phyloP scores from a whole-genome alignment of 2,329 filamentous ascomycete species.

The Claviceps lovelessii region DNA sequence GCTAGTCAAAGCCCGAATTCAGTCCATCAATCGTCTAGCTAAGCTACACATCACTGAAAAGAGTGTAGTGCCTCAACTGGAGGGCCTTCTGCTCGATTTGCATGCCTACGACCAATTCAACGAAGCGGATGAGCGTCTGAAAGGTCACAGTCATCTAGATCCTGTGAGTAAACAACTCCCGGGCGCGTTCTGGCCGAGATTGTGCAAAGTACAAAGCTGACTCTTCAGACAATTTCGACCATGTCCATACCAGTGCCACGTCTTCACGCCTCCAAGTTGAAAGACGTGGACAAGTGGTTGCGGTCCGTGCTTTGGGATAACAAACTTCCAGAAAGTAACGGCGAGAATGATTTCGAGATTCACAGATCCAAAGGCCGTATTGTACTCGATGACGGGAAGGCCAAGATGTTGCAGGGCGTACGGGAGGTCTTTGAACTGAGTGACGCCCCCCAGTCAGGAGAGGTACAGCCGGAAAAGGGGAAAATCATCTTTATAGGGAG shows the following conservation, averaged over 20 bases:
- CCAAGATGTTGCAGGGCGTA: slow-evolving; percentile 79
- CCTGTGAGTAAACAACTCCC: slow-evolving; percentile 39
- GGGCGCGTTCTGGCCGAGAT: not conserved
- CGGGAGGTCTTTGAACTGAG: slow-evolving; percentile 87
- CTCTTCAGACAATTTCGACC: slow-evolving; percentile 63
- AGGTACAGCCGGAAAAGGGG: slow-evolving; percentile 22
- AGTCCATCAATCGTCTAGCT: slow-evolving; percentile 79
- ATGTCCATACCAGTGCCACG: slow-evolving; percentile 53
- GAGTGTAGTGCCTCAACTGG: slow-evolving; percentile 65
- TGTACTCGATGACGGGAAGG: slow-evolving; percentile 44
- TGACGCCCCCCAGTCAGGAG: slow-evolving; percentile 35
- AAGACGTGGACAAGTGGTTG: slow-evolving; percentile 64
- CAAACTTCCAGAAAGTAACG: slow-evolving; percentile 35
- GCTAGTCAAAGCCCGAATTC: slow-evolving; percentile 55
- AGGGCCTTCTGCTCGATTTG: slow-evolving; percentile 76
- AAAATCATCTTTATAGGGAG: slow-evolving; percentile 54
- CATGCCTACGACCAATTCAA: slow-evolving; percentile 83
- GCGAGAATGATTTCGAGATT: slow-evolving; percentile 49
- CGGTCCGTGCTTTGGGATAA: slow-evolving; percentile 73
- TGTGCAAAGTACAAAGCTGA: slow-evolving; percentile 6
- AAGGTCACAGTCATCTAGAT: slow-evolving; percentile 84
- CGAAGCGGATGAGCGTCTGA: slow-evolving; percentile 53
- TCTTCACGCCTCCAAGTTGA: slow-evolving; percentile 43
- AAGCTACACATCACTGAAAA: slow-evolving; percentile 70
- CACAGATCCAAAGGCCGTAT: slow-evolving; percentile 79